A percentile compares a stretch with the other conserved stretches of the same genome.
Conservation (phyloP, 768 basidiomycete species). For the Panus rudis region DNA sequence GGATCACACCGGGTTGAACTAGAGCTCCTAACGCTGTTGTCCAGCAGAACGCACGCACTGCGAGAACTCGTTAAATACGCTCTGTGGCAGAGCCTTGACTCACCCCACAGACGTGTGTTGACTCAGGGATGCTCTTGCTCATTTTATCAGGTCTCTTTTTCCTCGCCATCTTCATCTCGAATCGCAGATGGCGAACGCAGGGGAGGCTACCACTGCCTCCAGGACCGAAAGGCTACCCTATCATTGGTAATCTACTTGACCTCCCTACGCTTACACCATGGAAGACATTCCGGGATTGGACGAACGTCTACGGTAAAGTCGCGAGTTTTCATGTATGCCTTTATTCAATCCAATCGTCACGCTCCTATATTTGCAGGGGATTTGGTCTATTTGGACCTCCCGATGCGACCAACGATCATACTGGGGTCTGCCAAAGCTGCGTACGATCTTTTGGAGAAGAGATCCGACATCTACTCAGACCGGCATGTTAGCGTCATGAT, state of each 20-base stretch:
- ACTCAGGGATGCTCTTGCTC: too few species aligned
- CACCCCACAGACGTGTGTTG: too few species aligned
- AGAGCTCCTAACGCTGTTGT: too few species aligned
- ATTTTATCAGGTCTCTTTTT: too few species aligned
- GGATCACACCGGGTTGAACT: too few species aligned
- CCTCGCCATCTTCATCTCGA: too few species aligned
- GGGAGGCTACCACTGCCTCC: constrained; percentile 6
- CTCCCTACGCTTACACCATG: constrained; percentile 14
- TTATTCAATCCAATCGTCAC: too few species aligned
- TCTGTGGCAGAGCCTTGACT: too few species aligned
- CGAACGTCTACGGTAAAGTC: constrained; percentile 14
- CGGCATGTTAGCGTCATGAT: neutral
- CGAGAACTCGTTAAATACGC: neutral
- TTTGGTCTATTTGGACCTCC: constrained; percentile 12
- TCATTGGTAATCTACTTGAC: constrained; percentile 15
- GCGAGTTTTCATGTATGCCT: too few species aligned
- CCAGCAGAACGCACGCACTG: too few species aligned
- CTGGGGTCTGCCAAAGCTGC: constrained; percentile 14
- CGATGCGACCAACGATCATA: constrained; percentile 14
- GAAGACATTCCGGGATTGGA: constrained; percentile 14
- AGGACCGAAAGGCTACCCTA: constrained; percentile 8
- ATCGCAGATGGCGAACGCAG: too few species aligned
- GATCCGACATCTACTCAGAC: constrained; percentile 9
- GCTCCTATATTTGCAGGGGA: too few species aligned
- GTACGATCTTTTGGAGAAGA: constrained; percentile 7